Percentiles rank a stretch among this genome's conserved stretches.
These are phyloP conservation scores for Lyophyllum shimeji DNA, from an alignment of 768 basidiomycete genomes.

Conservation along the genomic window DNA sequence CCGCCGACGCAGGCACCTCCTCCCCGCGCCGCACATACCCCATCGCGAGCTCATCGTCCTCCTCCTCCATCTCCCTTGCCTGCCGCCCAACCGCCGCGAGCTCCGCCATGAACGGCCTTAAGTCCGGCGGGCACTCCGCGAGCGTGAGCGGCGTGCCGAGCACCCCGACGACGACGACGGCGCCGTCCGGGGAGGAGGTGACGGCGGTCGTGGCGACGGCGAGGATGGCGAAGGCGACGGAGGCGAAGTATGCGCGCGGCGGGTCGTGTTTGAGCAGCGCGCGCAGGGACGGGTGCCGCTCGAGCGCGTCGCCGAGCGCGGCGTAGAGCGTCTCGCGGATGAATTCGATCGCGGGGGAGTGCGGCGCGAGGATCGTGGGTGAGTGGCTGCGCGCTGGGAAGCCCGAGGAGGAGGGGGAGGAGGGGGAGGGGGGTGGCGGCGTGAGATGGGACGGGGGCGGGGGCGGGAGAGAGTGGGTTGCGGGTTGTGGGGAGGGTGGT, in stretches of 20 bases:
- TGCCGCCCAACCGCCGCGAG: conserved; percentile 52
- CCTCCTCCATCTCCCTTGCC: conserved; percentile 47
- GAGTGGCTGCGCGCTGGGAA: conserved; percentile 30
- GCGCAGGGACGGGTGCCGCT: conserved; percentile 52
- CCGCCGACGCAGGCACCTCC: conserved; percentile 51
- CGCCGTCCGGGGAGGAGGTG: conserved; percentile 45
- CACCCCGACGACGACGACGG: conserved; percentile 30
- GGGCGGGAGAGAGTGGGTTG: conserved; percentile 20
- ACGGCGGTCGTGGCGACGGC: conserved; percentile 57
- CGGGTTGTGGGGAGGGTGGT: conserved; percentile 15
- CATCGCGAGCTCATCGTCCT: conserved; percentile 58
- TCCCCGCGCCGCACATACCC: conserved; percentile 32
- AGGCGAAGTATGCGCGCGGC: conserved; percentile 75
- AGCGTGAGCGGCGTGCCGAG: conserved; percentile 44
- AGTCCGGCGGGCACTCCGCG: conserved; percentile 56
- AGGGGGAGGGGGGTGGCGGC: conserved; percentile 23
- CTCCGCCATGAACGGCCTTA: conserved; percentile 73
- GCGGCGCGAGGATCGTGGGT: conserved; percentile 41
- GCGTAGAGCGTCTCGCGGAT: conserved; percentile 90
- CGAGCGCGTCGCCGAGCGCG: conserved; percentile 68
- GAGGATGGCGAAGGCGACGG: conserved; percentile 71
- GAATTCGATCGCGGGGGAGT: conserved; percentile 67
- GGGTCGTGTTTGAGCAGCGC: conserved; percentile 60
- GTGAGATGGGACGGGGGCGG: conserved; percentile 28
- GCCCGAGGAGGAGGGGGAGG: conserved; percentile 20